phyloP scores from a whole-genome alignment of 164 flowering plant species.

The Umbilicus rupestris region DNA sequence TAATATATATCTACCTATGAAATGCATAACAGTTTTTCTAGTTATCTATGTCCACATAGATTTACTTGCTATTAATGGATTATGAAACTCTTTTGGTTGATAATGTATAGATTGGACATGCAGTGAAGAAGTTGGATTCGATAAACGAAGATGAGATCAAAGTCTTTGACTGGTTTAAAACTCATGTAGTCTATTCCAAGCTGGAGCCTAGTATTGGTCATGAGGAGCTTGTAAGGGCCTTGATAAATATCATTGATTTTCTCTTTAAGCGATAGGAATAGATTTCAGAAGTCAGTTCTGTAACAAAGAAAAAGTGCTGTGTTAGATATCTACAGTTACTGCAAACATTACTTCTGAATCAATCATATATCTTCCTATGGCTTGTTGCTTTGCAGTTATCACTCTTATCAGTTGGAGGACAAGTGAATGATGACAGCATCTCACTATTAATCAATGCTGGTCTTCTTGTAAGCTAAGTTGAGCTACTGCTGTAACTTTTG shows the following conservation, averaged over 20 bases:
- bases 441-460: conserved; percentile 82
- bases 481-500: neutral
- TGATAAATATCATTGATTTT: neutral
- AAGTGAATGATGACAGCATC: conserved; percentile 69
- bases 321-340: neutral
- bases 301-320: neutral
- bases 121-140: conserved; percentile 45
- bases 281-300: neutral
- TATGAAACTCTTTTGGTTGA: neutral
- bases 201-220: conserved; percentile 72
- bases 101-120: conserved; percentile 43
- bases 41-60: neutral
- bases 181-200: conserved; percentile 53
- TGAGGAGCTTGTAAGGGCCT: conserved; percentile 72
- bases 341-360: neutral
- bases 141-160: conserved; percentile 35
- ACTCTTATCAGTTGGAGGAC: conserved; percentile 71
- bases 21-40: neutral
- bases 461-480: conserved; percentile 61
- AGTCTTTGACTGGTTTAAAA: conserved; percentile 78
- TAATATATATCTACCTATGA: neutral
- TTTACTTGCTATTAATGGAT: neutral
- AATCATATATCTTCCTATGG: conserved; percentile 6
- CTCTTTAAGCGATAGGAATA: neutral
- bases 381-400: conserved; percentile 43